phyloP scores from a whole-genome alignment of 2,329 filamentous ascomycete genomes.

The Drechslerella dactyloides region DNA sequence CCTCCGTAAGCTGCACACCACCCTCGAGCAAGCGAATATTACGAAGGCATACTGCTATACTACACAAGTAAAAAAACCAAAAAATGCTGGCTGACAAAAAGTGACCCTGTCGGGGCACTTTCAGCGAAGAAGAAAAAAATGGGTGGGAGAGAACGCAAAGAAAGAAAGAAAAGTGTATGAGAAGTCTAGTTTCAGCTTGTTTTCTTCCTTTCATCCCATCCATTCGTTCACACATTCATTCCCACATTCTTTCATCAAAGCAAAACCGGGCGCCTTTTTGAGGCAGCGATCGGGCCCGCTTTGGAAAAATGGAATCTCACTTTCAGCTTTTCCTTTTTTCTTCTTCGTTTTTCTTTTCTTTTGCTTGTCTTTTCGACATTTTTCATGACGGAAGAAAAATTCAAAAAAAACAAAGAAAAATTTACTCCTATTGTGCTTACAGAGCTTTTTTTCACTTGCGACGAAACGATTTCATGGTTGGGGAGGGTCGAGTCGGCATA shows the following conservation, averaged over 20 bases:
- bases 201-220: conserved; percentile 4
- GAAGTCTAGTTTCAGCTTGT: conserved; percentile 35
- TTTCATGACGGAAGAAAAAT: conserved; percentile 6
- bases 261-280: conserved; percentile 31
- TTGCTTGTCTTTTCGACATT: conserved; percentile 19
- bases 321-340: conserved; percentile 17
- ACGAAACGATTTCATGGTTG: conserved; percentile 4
- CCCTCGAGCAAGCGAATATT: conserved; percentile 45
- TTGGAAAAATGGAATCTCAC: conserved; percentile 17
- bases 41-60: conserved; percentile 27
- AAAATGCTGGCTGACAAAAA: conserved; percentile 24
- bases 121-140: conserved; percentile 23
- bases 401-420: conserved; percentile 11
- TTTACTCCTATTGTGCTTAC: background rate
- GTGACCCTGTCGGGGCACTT: conserved; percentile 25
- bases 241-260: conserved; percentile 37
- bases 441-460: background rate
- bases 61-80: background rate
- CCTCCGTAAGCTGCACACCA: conserved; percentile 49
- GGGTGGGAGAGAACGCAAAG: conserved; percentile 11
- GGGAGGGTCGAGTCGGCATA: background rate
- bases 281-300: conserved; percentile 31
- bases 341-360: conserved; percentile 24
- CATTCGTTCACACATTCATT: background rate
- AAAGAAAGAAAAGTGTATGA: conserved; percentile 17